These are phyloP conservation scores for Crotalaria pallida DNA, from an alignment of 306 rosid genomes.

Conservation along the genomic window DNA sequence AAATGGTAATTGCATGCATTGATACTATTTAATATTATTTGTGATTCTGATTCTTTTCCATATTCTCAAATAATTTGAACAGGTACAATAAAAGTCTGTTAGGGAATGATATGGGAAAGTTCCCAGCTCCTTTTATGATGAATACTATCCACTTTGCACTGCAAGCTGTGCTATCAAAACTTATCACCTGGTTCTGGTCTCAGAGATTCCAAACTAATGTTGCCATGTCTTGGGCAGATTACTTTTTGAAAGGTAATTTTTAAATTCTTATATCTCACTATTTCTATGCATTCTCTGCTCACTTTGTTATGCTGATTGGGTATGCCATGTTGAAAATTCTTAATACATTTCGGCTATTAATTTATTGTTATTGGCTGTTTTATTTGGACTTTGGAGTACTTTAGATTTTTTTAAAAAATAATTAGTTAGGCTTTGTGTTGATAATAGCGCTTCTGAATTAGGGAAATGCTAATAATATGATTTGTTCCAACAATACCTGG, in stretches of 20 bases:
- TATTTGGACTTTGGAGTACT: background rate
- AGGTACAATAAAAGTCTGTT: conserved; percentile 94
- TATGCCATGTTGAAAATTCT: conserved; percentile 1
- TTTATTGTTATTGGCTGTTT: background rate
- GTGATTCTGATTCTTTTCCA: background rate
- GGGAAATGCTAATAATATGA: background rate
- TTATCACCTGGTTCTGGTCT: conserved; percentile 87
- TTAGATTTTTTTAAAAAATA: background rate
- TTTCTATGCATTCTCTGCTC: conserved; percentile 1
- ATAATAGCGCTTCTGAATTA: conserved; percentile 14
- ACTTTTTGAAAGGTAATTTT: conserved; percentile 71
- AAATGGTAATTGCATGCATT: background rate
- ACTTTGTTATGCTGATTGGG: conserved; percentile 8
- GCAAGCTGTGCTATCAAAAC: conserved; percentile 86
- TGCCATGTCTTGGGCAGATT: conserved; percentile 91
- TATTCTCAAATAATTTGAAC: conserved; percentile 31
- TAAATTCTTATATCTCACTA: background rate
- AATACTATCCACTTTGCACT: conserved; percentile 78
- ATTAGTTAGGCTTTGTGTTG: background rate
- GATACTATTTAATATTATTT: background rate
- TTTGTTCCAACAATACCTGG: background rate
- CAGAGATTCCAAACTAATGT: conserved; percentile 57
- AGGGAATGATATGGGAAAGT: conserved; percentile 88
- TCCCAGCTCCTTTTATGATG: conserved; percentile 96
- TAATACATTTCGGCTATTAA: background rate